Base-by-base conservation (phyloP, 176 grass and related monocot species). In the sorghum (Sorghum bicolor) region DNA sequence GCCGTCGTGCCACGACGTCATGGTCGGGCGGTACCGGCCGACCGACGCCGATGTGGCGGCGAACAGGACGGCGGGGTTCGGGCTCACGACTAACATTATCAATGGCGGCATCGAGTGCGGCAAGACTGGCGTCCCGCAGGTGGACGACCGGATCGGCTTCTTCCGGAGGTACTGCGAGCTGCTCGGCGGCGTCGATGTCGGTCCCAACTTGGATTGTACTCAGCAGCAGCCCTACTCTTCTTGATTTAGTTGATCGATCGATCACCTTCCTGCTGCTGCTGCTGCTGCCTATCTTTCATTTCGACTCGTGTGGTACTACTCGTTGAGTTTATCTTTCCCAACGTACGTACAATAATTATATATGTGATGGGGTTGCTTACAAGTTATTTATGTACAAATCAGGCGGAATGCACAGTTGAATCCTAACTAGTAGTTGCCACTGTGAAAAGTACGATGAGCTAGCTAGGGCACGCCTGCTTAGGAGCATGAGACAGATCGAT, bases 1-100 rank as follows among this genome's bases (percentile, higher is more conserved):
- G 84, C 95, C 95, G 19, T 97, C 92, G 44, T 94, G 92, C 83
- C 92, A 97, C 26, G 86, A 88, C 60, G 92, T 97, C 1, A 97
- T 97, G 95, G 74, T 91, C 4, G 90, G 92, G 1, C 69, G 39
- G 22, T 97, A 81, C 86, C 4, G 1, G 1, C 95, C 90, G 1
- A 81, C 52, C 19, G 2, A 1, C 2, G 84, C 17, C 0, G 95
- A 97, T 60, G 2, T 6, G 19, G 12, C 4, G 8, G 90, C 90
- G 0, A 92, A 94, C 80, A 82, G 90, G 66, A 82, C 41, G n/a
- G 78, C 82, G 0, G 95, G 92, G 0, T 93, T 91, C 32, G 95
- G 95, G 65, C 88, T 97, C 5, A 86, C 86, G 8, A 97, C 95
- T 20, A 97, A 97, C 74, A 92, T 97, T 70, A 87, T 97, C 71